phyloP scores from a whole-genome alignment of 1,284 basidiomycete species.

The Chalciporus piperatoides region DNA sequence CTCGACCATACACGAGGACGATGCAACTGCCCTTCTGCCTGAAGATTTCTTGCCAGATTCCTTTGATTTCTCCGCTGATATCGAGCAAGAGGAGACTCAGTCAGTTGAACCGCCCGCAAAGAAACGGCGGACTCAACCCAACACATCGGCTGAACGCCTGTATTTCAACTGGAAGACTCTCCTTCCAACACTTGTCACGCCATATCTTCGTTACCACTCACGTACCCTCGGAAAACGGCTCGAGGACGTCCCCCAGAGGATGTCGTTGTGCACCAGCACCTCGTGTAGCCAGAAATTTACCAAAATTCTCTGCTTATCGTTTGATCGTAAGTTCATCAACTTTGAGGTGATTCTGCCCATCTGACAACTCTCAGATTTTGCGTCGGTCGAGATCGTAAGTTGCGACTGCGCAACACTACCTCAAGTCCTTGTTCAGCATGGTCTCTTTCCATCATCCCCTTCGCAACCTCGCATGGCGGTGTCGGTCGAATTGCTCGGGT shows the following conservation, averaged over 20 bases:
- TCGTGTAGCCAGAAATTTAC: neutral
- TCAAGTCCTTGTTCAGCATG: conserved; percentile 4
- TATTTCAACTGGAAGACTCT: neutral
- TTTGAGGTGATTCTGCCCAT: too few species aligned
- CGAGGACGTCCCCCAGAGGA: neutral
- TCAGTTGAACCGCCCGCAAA: too few species aligned
- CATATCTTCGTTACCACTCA: neutral
- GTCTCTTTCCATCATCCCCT: conserved; percentile 2
- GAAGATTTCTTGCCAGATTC: too few species aligned
- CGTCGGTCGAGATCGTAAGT: neutral
- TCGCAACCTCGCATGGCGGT: conserved; percentile 9
- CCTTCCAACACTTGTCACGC: neutral
- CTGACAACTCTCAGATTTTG: neutral
- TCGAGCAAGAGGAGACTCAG: too few species aligned
- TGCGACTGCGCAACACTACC: neutral
- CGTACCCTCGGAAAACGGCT: neutral
- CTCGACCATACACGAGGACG: neutral
- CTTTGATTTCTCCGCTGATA: too few species aligned
- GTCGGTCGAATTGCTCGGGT: conserved; percentile 1
- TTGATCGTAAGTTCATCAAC: neutral
- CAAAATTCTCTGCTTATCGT: neutral
- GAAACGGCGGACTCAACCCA: neutral
- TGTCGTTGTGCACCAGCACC: neutral
- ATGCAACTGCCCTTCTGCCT: too few species aligned
- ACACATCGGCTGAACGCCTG: neutral